Base-by-base conservation (phyloP, 1,284 basidiomycete species). In the Stygiomarasmius scandens region DNA sequence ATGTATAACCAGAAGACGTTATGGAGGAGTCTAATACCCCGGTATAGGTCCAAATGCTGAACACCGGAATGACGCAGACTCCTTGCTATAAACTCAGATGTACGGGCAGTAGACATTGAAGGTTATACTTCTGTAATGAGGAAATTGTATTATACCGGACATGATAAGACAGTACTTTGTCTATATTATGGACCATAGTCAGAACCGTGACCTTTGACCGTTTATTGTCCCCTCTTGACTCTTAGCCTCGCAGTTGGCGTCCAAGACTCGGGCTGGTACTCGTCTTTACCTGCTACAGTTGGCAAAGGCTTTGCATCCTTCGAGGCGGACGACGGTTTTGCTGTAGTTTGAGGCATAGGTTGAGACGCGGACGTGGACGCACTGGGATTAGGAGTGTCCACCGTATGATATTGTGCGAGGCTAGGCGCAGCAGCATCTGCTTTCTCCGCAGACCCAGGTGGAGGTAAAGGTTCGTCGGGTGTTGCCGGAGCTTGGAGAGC, bases 211-310 rank as follows among this genome's bases (percentile, higher is more conserved):
- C n/a, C n/a, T n/a, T n/a, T n/a, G n/a, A 48, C 16, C 19, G 14
- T 50, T 34, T 8, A 48, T 32, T 52, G 51, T 23, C 55, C 55
- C 41, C 48, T 27, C 32, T 36, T 52, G 12, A 52, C 41, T 10
- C 55, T 41, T 32, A 36, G 32, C 24, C 47, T 27, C 1, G 48
- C 25, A 19, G 25, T 46, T 2, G 58, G 58, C n/a, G 51, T 44
- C 58, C 58, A 60, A 23, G 58, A 47, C 20, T 60, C 58, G 22
- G 58, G 58, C 19, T 56, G 52, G 27, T 54, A 60, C 12, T 60
- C 58, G 34, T 60, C 58, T 23, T 51, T 36, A 12, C 58, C 58
- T 41, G 58, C 56, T 12, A 41, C 11, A 20, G 46, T 53, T 2
- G 58, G 58, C 4, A 60, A 25, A 14, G 55, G 49, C 14, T 46